Evolutionary conservation across 169 alveolate genomes (phyloP).

Genomic region (Plasmodium adleri): DNA sequence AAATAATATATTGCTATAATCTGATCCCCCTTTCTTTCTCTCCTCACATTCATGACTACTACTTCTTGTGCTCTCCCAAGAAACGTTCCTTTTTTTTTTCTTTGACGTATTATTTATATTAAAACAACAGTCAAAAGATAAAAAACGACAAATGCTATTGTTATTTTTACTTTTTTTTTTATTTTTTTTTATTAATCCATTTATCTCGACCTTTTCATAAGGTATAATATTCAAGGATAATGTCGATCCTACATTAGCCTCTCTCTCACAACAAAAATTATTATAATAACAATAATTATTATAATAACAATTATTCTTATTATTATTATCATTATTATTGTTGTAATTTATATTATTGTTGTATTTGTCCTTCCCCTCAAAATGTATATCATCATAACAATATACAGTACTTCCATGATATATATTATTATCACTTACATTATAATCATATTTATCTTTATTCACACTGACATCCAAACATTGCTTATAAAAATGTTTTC

Average conservation of each 20-base stretch:
- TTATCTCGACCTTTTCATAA: too few species aligned
- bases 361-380: too few species aligned
- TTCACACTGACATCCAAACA: neutral
- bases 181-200: neutral
- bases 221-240: too few species aligned
- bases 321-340: neutral
- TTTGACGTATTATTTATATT: too few species aligned
- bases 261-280: neutral
- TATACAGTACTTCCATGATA: neutral
- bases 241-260: neutral
- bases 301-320: neutral
- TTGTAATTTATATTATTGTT: too few species aligned
- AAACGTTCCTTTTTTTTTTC: too few species aligned
- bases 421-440: neutral
- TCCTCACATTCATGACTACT: too few species aligned
- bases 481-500: conserved; percentile 14
- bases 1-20: too few species aligned
- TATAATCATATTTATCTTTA: neutral
- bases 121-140: too few species aligned
- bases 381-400: neutral
- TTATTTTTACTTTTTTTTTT: neutral
- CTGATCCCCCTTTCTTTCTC: too few species aligned
- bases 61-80: too few species aligned
- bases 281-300: neutral
- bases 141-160: neutral